Conservation (phyloP, 2,329 filamentous ascomycete species). For the Aspergillus sclerotialis region DNA sequence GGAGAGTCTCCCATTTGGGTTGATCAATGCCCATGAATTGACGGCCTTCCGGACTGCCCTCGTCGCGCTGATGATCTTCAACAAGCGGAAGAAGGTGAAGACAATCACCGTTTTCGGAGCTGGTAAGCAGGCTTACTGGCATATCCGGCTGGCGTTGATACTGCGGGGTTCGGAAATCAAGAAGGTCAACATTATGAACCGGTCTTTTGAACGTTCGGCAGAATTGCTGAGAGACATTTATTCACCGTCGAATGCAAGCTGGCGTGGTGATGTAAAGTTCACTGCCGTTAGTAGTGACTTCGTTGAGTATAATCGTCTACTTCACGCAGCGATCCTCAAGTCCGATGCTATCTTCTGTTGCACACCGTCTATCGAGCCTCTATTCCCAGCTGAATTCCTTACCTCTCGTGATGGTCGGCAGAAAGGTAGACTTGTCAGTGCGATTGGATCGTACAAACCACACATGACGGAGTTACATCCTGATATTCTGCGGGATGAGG, state of each 20-base stretch:
- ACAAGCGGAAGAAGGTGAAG: slow-evolving; percentile 61
- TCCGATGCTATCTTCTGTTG: slow-evolving; percentile 85
- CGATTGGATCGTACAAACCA: slow-evolving; percentile 49
- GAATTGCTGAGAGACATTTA: slow-evolving; percentile 50
- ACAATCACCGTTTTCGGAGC: slow-evolving; percentile 79
- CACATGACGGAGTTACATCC: slow-evolving; percentile 79
- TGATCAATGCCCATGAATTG: slow-evolving; percentile 61
- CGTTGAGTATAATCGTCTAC: slow-evolving; percentile 58
- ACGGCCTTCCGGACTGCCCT: slow-evolving; percentile 64
- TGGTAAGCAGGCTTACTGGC: slow-evolving; percentile 91
- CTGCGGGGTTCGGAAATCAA: slow-evolving; percentile 60
- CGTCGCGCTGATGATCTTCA: slow-evolving; percentile 53
- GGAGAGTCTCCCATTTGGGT: slow-evolving; percentile 51
- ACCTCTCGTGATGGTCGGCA: slow-evolving; percentile 50
- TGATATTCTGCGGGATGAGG: slow-evolving; percentile 62
- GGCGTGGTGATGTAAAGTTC: slow-evolving; percentile 62
- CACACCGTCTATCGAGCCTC: slow-evolving; percentile 64
- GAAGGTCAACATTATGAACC: slow-evolving; percentile 76
- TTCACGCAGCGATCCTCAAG: slow-evolving; percentile 61
- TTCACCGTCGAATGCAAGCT: slow-evolving; percentile 47
- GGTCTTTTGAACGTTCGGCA: slow-evolving; percentile 43
- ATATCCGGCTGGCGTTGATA: slow-evolving; percentile 75
- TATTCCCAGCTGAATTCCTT: slow-evolving; percentile 69
- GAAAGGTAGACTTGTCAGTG: slow-evolving; percentile 38
- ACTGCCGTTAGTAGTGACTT: slow-evolving; percentile 64